Percentiles rank a stretch among this genome's conserved stretches.
These are phyloP conservation scores for Venturia effusa DNA, from an alignment of 2,329 filamentous ascomycete species.

Conservation along the genomic window DNA sequence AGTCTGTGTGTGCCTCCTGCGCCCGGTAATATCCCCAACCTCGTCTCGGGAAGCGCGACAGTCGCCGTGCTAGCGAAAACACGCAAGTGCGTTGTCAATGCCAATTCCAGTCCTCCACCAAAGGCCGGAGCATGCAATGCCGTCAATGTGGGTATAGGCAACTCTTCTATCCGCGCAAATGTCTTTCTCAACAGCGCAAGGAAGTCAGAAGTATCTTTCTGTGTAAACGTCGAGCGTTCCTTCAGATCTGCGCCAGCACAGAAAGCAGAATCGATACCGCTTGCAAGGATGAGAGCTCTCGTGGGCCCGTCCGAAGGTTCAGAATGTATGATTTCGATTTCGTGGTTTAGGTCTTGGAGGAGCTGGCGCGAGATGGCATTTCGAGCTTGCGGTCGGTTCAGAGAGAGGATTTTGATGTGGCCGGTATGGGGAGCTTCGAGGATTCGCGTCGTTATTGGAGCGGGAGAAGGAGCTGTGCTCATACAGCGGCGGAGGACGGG, in stretches of 20 bases:
- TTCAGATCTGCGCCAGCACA: constrained; percentile 94
- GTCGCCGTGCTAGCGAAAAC: constrained; percentile 69
- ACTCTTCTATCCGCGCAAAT: constrained; percentile 58
- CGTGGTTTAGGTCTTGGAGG: constrained; percentile 56
- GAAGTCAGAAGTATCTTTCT: constrained; percentile 69
- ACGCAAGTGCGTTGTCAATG: constrained; percentile 78
- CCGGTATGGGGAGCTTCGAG: constrained; percentile 69
- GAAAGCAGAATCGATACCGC: constrained; percentile 76
- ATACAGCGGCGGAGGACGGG: not conserved
- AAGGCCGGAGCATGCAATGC: constrained; percentile 79
- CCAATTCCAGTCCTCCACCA: constrained; percentile 88
- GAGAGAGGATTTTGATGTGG: constrained; percentile 75
- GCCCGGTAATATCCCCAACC: constrained; percentile 87
- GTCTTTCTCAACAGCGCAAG: constrained; percentile 65
- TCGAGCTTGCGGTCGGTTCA: constrained; percentile 74
- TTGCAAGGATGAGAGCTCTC: constrained; percentile 72
- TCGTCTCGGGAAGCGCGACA: constrained; percentile 81
- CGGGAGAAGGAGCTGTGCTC: constrained; percentile 1
- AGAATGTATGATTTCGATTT: constrained; percentile 61
- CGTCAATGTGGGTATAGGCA: constrained; percentile 83
- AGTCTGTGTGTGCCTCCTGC: constrained; percentile 88
- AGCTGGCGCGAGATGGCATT: constrained; percentile 84
- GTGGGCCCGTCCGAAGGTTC: constrained; percentile 51
- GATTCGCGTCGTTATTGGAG: constrained; percentile 1
- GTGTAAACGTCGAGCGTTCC: constrained; percentile 62